A percentile compares a stretch with the other conserved stretches of the same genome.
Conservation (phyloP, 129 eudicot genomes). For the Flaveria trinervia region DNA sequence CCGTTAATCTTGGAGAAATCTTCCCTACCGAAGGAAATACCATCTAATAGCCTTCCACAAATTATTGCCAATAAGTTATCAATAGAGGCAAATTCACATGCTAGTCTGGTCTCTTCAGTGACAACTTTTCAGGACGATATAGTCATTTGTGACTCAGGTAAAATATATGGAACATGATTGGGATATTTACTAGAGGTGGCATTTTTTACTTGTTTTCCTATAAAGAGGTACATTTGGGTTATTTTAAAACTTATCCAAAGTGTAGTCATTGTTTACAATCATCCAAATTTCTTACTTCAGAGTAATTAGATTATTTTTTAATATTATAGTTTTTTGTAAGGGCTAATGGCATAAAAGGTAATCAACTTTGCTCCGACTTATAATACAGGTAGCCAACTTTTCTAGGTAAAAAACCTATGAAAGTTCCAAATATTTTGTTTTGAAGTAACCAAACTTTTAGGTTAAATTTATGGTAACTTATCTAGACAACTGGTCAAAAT, state of each 20-base stretch:
- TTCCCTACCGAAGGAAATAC: slow-evolving; percentile 49
- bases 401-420: not conserved
- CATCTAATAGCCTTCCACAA: slow-evolving; percentile 54
- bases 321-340: not conserved
- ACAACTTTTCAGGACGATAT: slow-evolving; percentile 54
- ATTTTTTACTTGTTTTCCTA: not conserved
- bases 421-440: not conserved
- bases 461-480: not conserved
- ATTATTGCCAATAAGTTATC: slow-evolving; percentile 36
- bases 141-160: slow-evolving; percentile 83
- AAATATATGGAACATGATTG: slow-evolving; percentile 2
- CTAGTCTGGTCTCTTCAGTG: slow-evolving; percentile 71
- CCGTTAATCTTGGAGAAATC: slow-evolving; percentile 58
- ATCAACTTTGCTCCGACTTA: not conserved
- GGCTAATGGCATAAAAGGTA: not conserved
- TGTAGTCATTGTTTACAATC: slow-evolving; percentile 7
- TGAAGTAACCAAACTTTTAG: not conserved
- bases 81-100: slow-evolving; percentile 56
- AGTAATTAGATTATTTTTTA: not conserved
- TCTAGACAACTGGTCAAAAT: not conserved
- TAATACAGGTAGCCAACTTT: not conserved
- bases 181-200: slow-evolving; percentile 5
- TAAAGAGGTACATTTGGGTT: not conserved
- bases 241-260: not conserved
- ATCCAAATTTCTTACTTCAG: not conserved